phyloP scores from a whole-genome alignment of 345 rosid genomes.

The Sonneratia alba region DNA sequence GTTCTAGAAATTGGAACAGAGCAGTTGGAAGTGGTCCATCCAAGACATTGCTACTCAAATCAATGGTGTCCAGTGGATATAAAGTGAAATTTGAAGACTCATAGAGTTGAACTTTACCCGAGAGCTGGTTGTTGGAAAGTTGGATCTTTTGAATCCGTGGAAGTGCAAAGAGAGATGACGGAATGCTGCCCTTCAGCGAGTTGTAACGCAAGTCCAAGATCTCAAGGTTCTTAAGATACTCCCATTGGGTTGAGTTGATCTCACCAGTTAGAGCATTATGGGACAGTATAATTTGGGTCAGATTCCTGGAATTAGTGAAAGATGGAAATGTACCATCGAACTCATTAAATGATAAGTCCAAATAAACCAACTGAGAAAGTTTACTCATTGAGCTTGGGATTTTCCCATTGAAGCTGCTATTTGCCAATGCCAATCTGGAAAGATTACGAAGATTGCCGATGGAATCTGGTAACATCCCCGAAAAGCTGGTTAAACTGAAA shows the following conservation, averaged over 20 bases:
- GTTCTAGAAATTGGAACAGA: slow-evolving; percentile 15
- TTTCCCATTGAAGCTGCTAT: slow-evolving; percentile 24
- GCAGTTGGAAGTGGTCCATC: slow-evolving; percentile 23
- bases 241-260: slow-evolving; percentile 20
- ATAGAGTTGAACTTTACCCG: slow-evolving; percentile 12
- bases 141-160: slow-evolving; percentile 10
- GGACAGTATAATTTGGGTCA: slow-evolving; percentile 17
- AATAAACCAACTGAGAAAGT: slow-evolving; percentile 9
- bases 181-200: slow-evolving; percentile 16
- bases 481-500: slow-evolving; percentile 19
- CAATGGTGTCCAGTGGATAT: slow-evolving; percentile 21
- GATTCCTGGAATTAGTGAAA: slow-evolving; percentile 9
- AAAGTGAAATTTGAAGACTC: slow-evolving; percentile 5
- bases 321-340: slow-evolving; percentile 31
- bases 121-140: slow-evolving; percentile 22
- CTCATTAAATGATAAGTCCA: slow-evolving; percentile 25
- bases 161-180: slow-evolving; percentile 12
- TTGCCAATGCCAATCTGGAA: slow-evolving; percentile 15
- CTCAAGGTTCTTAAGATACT: slow-evolving; percentile 11
- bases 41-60: slow-evolving; percentile 34
- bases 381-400: slow-evolving; percentile 19
- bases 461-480: slow-evolving; percentile 25
- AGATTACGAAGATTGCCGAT: slow-evolving; percentile 16
- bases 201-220: slow-evolving; percentile 22
- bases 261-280: slow-evolving; percentile 19